These are phyloP conservation scores for Globisporangium megalacanthum DNA, from an alignment of 352 stramenopile genomes.

Conservation along the genomic window DNA sequence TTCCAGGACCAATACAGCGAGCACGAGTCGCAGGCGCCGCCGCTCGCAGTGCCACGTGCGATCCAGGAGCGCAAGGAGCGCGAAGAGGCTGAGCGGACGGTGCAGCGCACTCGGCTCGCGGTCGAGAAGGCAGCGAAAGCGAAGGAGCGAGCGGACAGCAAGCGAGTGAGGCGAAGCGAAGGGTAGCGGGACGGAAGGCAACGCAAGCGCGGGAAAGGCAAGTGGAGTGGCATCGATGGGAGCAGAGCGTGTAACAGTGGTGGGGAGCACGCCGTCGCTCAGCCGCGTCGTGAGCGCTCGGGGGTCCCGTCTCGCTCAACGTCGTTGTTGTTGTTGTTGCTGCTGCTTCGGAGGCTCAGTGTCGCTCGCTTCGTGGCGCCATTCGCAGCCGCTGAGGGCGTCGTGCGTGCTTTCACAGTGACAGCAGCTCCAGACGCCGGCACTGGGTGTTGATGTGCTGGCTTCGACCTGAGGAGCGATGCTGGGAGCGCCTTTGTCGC, in stretches of 20 bases:
- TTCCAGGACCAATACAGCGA: constrained; percentile 49
- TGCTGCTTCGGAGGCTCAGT: constrained; percentile 10
- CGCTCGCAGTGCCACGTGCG: constrained; percentile 40
- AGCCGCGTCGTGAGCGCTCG: constrained; percentile 11
- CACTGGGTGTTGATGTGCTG: neutral
- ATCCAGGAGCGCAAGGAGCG: constrained; percentile 54
- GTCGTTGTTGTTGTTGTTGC: constrained; percentile 22
- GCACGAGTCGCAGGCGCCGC: constrained; percentile 32
- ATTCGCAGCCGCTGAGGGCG: neutral
- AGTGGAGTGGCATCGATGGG: neutral
- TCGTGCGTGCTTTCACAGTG: neutral
- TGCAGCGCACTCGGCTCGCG: constrained; percentile 21
- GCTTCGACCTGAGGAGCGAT: constrained; percentile 1
- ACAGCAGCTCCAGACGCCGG: neutral
- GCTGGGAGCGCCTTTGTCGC: neutral
- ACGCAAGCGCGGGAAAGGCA: neutral
- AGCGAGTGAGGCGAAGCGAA: neutral
- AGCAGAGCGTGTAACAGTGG: neutral
- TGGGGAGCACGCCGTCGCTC: neutral
- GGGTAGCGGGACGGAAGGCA: neutral
- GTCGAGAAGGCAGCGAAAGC: constrained; percentile 19
- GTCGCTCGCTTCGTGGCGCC: constrained; percentile 1
- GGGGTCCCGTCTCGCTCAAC: constrained; percentile 20
- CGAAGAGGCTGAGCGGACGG: constrained; percentile 35
- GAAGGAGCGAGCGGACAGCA: constrained; percentile 2